Evolutionary conservation across 1,284 basidiomycete genomes (phyloP), one percentile per base, ranked within the genome.

Genomic region (Apiotrichum veenhuisii): DNA sequence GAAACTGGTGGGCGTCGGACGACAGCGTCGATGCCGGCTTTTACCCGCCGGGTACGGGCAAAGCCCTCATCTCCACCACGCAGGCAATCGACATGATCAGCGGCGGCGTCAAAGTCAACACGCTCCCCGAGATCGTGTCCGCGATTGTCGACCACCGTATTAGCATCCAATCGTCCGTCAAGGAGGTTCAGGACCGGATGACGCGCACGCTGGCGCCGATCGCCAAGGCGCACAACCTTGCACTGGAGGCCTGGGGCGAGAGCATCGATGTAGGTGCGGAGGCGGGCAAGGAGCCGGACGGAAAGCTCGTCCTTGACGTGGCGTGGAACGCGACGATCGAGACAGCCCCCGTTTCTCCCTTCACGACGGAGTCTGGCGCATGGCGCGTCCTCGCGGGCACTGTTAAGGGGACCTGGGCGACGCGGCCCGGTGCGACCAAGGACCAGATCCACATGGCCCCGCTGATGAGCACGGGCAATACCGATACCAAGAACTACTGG

Each of bases 401-500:
- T 1, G 60, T 66, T 51, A 66, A 67, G 57, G 59, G 64, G 23
- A 65, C 68, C 1, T 73, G 65, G 54, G 58, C 58, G 11, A 66
- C 68, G 20, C 62, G 70, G 15, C 63, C 69, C 4, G 65, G 44
- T 3, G 41, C 45, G 9, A 18, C 37, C 22, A 43, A 26, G 17
- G 27, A 44, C 45, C 27, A 62, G 12, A 48, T 75, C 47, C 49
- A 66, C 30, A 68, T 73, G 58, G 68, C 69, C 5, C 72, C 73
- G 10, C 59, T 64, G 22, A 61, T 68, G 51, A 65, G 65, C 36
- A 72, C 69, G 17, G 69, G 69, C 42, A 75, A 75, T 58, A 75
- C 73, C 49, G 73, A 75, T 54, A 75, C 73, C 4, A 72, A 71
- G 62, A 64, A 66, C 50, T 72, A 72, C 66, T 75, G 73, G 73